A percentile compares a stretch with the other conserved stretches of the same genome.
phyloP scores from a whole-genome alignment of 768 basidiomycete species.

The Auricularia heimuer region DNA sequence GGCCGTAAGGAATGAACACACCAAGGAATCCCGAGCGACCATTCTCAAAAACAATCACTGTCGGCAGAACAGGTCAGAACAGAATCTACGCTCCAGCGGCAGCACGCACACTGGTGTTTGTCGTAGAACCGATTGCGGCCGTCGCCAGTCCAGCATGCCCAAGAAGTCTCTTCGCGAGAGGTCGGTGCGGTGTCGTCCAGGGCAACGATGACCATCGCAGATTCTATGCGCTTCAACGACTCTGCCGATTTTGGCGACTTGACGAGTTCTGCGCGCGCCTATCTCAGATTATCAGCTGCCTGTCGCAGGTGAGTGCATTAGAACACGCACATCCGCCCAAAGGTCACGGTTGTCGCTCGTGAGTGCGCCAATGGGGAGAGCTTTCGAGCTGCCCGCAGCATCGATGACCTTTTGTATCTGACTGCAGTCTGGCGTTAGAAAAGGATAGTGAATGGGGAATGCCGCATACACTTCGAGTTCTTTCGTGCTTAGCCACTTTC shows the following conservation, averaged over 20 bases:
- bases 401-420: constrained; percentile 64
- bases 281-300: neutral
- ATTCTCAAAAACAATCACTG: constrained; percentile 91
- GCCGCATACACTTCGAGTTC: constrained; percentile 64
- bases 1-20: constrained; percentile 34
- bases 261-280: constrained; percentile 7
- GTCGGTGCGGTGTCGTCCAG: constrained; percentile 78
- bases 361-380: constrained; percentile 58
- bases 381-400: constrained; percentile 40
- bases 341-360: constrained; percentile 83
- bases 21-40: constrained; percentile 84
- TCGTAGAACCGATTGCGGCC: constrained; percentile 91
- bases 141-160: constrained; percentile 81
- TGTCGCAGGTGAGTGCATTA: constrained; percentile 13
- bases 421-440: constrained; percentile 19
- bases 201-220: constrained; percentile 77
- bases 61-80: neutral
- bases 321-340: constrained; percentile 62
- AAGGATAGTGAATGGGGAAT: neutral
- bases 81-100: neutral
- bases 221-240: constrained; percentile 72
- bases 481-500: constrained; percentile 61
- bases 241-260: constrained; percentile 20
- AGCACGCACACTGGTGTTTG: constrained; percentile 82
- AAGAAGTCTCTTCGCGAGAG: constrained; percentile 72